A percentile compares a stretch with the other conserved stretches of the same genome.
Evolutionary conservation across 495 filamentous ascomycete species (phyloP).

Genomic region (Bacidia gigantensis): DNA sequence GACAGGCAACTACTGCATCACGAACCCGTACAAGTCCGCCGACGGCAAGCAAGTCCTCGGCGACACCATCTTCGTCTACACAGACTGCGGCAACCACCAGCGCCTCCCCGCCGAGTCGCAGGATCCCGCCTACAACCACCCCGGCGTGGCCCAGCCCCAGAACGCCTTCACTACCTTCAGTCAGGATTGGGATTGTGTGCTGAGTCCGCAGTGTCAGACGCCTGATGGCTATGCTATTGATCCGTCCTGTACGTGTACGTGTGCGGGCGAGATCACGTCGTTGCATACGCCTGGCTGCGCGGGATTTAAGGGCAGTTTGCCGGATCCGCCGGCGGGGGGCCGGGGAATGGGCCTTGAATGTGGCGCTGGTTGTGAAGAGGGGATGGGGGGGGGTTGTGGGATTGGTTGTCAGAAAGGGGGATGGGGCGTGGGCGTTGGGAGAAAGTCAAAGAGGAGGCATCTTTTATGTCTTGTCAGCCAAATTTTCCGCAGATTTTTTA

Average conservation of each 20-base stretch:
- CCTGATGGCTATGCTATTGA: not conserved
- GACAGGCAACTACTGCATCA: slow-evolving; percentile 3
- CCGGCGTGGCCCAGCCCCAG: slow-evolving; percentile 2
- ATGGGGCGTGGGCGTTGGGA: no score
- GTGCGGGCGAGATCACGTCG: not conserved
- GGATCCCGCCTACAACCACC: slow-evolving; percentile 7
- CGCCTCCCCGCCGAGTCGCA: slow-evolving; percentile 1
- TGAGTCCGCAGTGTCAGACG: not conserved
- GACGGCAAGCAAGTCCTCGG: slow-evolving; percentile 1
- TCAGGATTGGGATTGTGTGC: not conserved
- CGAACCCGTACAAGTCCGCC: not conserved
- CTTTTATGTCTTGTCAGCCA: no score
- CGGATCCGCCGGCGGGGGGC: not conserved
- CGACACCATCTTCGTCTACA: slow-evolving; percentile 9
- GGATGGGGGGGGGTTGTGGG: no score
- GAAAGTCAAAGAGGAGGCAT: no score
- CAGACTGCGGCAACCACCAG: slow-evolving; percentile 4
- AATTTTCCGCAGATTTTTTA: no score
- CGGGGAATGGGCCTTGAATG: no score
- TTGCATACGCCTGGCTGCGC: not conserved
- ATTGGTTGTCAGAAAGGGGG: no score
- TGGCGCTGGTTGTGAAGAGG: no score
- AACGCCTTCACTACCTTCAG: not conserved
- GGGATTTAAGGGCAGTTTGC: slow-evolving; percentile 1
- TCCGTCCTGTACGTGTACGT: not conserved